Percentiles rank a stretch among this genome's conserved stretches.
These are phyloP conservation scores for Arachnomyces sp. DNA, from an alignment of 2,329 filamentous ascomycete genomes.

Conservation along the genomic window DNA sequence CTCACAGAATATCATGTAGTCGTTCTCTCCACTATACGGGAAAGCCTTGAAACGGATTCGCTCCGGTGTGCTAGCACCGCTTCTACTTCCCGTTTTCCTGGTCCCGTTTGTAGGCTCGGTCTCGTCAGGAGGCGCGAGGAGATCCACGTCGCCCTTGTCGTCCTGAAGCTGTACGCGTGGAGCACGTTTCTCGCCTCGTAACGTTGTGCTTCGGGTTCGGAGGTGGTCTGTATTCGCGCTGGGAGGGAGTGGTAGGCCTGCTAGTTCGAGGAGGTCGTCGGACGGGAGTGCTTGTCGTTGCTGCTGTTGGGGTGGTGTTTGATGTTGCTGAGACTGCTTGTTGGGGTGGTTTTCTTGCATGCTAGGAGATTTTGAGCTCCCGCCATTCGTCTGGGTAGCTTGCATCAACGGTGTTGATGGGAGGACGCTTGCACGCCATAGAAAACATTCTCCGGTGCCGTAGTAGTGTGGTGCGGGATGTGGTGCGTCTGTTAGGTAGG, in stretches of 20 bases:
- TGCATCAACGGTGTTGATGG: slow-evolving; percentile 39
- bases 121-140: neutral
- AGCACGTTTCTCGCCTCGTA: slow-evolving; percentile 31
- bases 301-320: neutral
- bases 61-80: slow-evolving; percentile 55
- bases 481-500: slow-evolving; percentile 85
- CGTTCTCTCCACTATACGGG: slow-evolving; percentile 89
- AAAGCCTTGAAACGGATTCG: slow-evolving; percentile 94
- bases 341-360: slow-evolving; percentile 10
- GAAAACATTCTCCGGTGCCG: slow-evolving; percentile 92
- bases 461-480: slow-evolving; percentile 79
- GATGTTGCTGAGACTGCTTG: slow-evolving; percentile 5
- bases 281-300: slow-evolving; percentile 6
- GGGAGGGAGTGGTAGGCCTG: slow-evolving; percentile 61
- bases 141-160: slow-evolving; percentile 4
- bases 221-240: slow-evolving; percentile 57
- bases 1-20: slow-evolving; percentile 94
- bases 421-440: slow-evolving; percentile 70
- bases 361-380: neutral
- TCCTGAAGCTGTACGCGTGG: slow-evolving; percentile 8
- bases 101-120: neutral
- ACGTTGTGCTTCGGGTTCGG: slow-evolving; percentile 52
- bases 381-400: neutral
- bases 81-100: slow-evolving; percentile 25
- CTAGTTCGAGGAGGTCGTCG: slow-evolving; percentile 40